Percentiles rank a stretch among this genome's conserved stretches.
Evolutionary conservation across 2,329 filamentous ascomycete species (phyloP).

Genomic region (Ophiocordyceps camponoti-floridani): DNA sequence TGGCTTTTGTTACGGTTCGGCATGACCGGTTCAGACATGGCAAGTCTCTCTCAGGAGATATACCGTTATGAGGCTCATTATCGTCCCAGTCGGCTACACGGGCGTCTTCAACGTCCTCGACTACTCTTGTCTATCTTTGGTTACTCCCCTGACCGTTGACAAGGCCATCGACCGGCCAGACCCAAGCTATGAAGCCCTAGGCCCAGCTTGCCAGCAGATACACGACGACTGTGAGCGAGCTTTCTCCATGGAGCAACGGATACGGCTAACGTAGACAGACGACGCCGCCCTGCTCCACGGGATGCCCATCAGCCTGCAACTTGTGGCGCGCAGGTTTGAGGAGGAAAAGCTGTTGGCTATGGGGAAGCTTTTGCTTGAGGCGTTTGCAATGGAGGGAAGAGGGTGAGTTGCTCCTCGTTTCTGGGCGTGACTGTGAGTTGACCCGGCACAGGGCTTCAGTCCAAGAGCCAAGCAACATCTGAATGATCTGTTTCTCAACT

Average conservation of each 20-base stretch:
- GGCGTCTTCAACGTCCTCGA: conserved; percentile 31
- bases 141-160: conserved; percentile 22
- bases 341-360: conserved; percentile 22
- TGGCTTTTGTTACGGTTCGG: conserved; percentile 23
- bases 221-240: conserved; percentile 22
- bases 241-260: not conserved
- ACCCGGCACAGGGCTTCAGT: too few relatives aligned
- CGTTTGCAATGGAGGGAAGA: not conserved
- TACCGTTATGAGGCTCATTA: not conserved
- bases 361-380: conserved; percentile 9
- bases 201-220: conserved; percentile 17
- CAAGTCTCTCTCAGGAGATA: conserved; percentile 6
- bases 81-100: conserved; percentile 26
- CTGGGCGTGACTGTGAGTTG: too few relatives aligned
- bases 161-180: conserved; percentile 16
- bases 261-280: conserved; percentile 9
- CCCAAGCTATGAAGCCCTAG: conserved; percentile 14
- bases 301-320: conserved; percentile 23
- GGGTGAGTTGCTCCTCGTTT: not conserved
- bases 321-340: conserved; percentile 23
- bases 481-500: too few relatives aligned
- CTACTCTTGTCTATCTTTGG: conserved; percentile 28
- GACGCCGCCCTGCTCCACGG: conserved; percentile 20
- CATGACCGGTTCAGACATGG: conserved; percentile 24
- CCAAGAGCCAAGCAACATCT: too few relatives aligned